These are phyloP conservation scores for Metroxylon sagu DNA, from an alignment of 176 grass and related monocot species.

Conservation along the genomic window DNA sequence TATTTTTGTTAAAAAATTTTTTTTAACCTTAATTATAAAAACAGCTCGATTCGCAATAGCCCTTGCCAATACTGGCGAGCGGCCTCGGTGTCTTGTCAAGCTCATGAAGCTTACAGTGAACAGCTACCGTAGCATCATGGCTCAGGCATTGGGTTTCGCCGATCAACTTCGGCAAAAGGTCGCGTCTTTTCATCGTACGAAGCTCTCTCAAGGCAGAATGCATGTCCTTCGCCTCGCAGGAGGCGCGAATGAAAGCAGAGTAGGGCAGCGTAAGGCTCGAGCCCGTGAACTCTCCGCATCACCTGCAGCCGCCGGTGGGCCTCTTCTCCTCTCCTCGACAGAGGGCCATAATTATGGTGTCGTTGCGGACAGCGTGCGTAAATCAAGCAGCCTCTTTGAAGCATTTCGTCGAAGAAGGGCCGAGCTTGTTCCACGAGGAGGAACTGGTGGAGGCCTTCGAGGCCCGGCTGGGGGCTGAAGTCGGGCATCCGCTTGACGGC, in stretches of 20 bases:
- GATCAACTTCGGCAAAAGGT: conserved; percentile 66
- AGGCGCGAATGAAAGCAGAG: conserved; percentile 48
- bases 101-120: conserved; percentile 74
- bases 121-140: conserved; percentile 54
- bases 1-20: too few species aligned
- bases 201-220: conserved; percentile 41
- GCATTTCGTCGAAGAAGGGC: conserved; percentile 73
- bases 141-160: conserved; percentile 63
- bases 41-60: too few species aligned
- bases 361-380: conserved; percentile 32
- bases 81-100: conserved; percentile 57
- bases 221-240: conserved; percentile 49
- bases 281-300: conserved; percentile 39
- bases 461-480: conserved; percentile 36
- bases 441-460: conserved; percentile 50
- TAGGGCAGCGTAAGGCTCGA: conserved; percentile 49
- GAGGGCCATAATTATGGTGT: conserved; percentile 48
- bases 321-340: conserved; percentile 31
- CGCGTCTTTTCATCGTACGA: conserved; percentile 43
- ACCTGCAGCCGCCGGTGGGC: conserved; percentile 41
- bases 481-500: conserved; percentile 48
- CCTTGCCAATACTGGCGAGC: conserved; percentile 66
- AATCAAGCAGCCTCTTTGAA: conserved; percentile 25
- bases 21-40: too few species aligned
- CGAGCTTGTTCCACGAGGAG: conserved; percentile 55